Evolutionary conservation across 1,284 basidiomycete species (phyloP).

Genomic region (Cyathus olla): DNA sequence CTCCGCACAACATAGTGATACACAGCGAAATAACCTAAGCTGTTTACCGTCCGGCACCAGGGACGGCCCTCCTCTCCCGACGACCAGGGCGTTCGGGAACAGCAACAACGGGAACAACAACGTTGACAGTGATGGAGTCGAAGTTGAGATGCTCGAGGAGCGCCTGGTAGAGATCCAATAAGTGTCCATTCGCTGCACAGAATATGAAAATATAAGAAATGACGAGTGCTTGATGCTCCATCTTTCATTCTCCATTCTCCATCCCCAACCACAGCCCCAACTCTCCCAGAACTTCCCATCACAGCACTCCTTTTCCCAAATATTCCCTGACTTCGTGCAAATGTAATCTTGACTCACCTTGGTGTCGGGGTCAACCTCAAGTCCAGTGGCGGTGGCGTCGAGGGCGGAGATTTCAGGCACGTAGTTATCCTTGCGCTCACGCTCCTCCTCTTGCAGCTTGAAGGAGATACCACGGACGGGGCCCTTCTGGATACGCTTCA

Average conservation of each 20-base stretch:
- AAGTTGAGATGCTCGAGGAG: slow-evolving; percentile 93
- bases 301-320: neutral
- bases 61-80: slow-evolving; percentile 85
- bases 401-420: slow-evolving; percentile 97
- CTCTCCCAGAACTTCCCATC: neutral
- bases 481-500: slow-evolving; percentile 99
- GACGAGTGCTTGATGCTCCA: neutral
- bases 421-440: slow-evolving; percentile 99
- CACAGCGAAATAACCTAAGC: too few relatives aligned
- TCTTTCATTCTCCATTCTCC: neutral
- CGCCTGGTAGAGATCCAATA: slow-evolving; percentile 59
- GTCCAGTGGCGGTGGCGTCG: slow-evolving; percentile 78
- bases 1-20: too few relatives aligned
- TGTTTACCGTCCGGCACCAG: slow-evolving; percentile 72
- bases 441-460: slow-evolving; percentile 99
- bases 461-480: slow-evolving; percentile 99
- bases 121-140: slow-evolving; percentile 84
- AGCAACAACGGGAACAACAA: slow-evolving; percentile 76
- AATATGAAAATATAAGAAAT: neutral
- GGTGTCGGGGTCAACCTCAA: slow-evolving; percentile 93
- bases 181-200: neutral
- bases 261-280: neutral
- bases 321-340: too few relatives aligned
- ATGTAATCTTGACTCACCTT: slow-evolving; percentile 66
- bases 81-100: slow-evolving; percentile 80